These are phyloP conservation scores for Mycosphaerella arachidis DNA, from an alignment of 2,329 filamentous ascomycete genomes.

Conservation along the genomic window DNA sequence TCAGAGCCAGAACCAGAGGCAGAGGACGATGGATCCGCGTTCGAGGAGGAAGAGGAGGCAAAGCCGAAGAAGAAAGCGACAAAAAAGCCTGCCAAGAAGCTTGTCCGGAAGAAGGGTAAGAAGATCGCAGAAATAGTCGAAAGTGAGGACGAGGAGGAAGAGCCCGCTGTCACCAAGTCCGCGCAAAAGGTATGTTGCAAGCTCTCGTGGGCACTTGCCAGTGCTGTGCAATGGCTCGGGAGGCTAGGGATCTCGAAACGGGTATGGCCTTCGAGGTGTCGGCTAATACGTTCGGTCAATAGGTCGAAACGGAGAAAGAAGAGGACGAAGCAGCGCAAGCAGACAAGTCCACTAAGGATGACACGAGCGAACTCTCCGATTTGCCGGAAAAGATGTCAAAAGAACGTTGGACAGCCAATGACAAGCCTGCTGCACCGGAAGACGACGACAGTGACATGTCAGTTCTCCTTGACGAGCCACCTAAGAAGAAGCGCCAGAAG, in stretches of 20 bases:
- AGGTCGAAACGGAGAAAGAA: constrained; percentile 4
- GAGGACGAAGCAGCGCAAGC: constrained; percentile 9
- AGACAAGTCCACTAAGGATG: constrained; percentile 6
- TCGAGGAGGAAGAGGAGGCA: constrained; percentile 4
- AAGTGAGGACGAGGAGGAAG: constrained; percentile 9
- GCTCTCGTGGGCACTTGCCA: background rate
- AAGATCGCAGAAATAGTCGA: constrained; percentile 4
- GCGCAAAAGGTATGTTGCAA: background rate
- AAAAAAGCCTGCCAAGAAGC: constrained; percentile 11
- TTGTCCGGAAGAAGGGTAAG: constrained; percentile 6
- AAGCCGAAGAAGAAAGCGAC: constrained; percentile 5
- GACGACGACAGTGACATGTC: constrained; percentile 61
- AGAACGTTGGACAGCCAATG: constrained; percentile 13
- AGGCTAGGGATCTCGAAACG: background rate
- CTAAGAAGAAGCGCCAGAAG: constrained; percentile 52
- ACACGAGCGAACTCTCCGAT: constrained; percentile 22
- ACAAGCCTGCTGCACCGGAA: constrained; percentile 14
- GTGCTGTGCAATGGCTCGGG: background rate
- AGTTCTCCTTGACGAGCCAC: constrained; percentile 71
- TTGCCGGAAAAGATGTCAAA: constrained; percentile 15
- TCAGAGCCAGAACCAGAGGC: constrained; percentile 10
- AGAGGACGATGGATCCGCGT: constrained; percentile 7
- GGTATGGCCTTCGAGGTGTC: background rate
- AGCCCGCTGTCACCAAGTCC: constrained; percentile 10
- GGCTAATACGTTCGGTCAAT: background rate